These are phyloP conservation scores for Trichoderma sp. DNA, from an alignment of 2,329 filamentous ascomycete genomes.

Conservation along the genomic window DNA sequence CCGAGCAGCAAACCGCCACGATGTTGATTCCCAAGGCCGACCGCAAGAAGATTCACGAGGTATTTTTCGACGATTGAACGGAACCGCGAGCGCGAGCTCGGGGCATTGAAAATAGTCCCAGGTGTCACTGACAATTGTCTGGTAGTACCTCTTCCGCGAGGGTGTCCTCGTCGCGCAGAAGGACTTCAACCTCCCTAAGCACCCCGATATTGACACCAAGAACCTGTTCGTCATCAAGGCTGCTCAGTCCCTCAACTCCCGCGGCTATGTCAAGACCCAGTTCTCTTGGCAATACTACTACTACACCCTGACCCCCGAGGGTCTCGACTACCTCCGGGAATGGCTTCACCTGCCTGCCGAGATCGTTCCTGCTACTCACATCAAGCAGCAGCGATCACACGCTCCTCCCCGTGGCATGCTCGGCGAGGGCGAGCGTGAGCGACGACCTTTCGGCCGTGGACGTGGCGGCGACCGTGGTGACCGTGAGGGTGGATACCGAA, in stretches of 20 bases:
- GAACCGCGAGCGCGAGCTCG: constrained; percentile 1
- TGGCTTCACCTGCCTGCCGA: constrained; percentile 99
- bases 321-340: constrained; percentile 99
- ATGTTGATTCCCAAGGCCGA: constrained; percentile 99
- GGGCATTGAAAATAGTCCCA: background rate
- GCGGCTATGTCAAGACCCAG: constrained; percentile 98
- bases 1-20: constrained; percentile 55
- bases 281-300: constrained; percentile 99
- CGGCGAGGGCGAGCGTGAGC: constrained; percentile 78
- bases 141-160: constrained; percentile 91
- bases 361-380: constrained; percentile 99
- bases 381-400: constrained; percentile 99
- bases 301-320: constrained; percentile 99
- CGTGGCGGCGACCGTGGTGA: constrained; percentile 72
- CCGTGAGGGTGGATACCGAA: constrained; percentile 87
- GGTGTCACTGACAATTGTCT: constrained; percentile 28
- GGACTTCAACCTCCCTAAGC: constrained; percentile 98
- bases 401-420: constrained; percentile 98
- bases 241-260: constrained; percentile 94
- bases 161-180: constrained; percentile 96
- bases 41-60: constrained; percentile 99
- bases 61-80: constrained; percentile 31
- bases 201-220: constrained; percentile 98
- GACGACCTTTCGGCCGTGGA: constrained; percentile 79
- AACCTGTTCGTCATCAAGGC: constrained; percentile 99